Evolutionary conservation across 2,329 filamentous ascomycete species (phyloP).

Genomic region (Tolypocladium endophyticum): DNA sequence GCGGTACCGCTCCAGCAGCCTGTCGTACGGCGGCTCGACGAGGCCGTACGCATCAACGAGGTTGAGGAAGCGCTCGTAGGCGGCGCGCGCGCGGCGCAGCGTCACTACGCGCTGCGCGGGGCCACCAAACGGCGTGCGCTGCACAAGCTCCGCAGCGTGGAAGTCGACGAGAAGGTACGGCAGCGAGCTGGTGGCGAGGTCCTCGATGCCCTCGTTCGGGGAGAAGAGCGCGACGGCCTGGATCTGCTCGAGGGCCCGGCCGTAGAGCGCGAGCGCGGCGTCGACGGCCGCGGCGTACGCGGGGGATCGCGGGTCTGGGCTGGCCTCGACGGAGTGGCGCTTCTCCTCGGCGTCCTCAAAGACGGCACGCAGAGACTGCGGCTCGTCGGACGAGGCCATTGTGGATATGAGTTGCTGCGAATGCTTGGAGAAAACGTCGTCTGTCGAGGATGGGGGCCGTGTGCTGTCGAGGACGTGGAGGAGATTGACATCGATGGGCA

Average conservation of each 20-base stretch:
- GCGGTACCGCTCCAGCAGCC: constrained; percentile 61
- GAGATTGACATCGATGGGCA: neutral
- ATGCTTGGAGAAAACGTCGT: neutral
- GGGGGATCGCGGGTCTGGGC: constrained; percentile 54
- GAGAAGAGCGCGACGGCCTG: constrained; percentile 74
- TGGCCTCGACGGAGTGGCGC: constrained; percentile 48
- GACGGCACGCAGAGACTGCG: constrained; percentile 38
- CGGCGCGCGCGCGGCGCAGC: constrained; percentile 52
- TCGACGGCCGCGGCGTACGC: constrained; percentile 58
- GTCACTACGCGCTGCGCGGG: constrained; percentile 48
- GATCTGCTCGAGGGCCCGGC: constrained; percentile 60
- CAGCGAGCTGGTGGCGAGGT: constrained; percentile 73
- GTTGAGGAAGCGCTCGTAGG: constrained; percentile 71
- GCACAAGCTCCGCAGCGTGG: constrained; percentile 68
- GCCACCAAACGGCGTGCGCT: constrained; percentile 48
- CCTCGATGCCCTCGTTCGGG: constrained; percentile 78
- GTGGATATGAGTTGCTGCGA: neutral
- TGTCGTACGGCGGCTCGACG: constrained; percentile 52
- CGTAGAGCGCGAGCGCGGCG: constrained; percentile 58
- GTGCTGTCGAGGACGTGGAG: neutral
- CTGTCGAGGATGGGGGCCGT: neutral
- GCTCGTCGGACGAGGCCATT: constrained; percentile 22
- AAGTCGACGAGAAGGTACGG: constrained; percentile 75
- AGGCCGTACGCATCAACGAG: constrained; percentile 71
- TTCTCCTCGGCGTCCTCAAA: constrained; percentile 40